Conservation (phyloP, 1,139 yeast genomes). For the Suhomyces coccinellae region DNA sequence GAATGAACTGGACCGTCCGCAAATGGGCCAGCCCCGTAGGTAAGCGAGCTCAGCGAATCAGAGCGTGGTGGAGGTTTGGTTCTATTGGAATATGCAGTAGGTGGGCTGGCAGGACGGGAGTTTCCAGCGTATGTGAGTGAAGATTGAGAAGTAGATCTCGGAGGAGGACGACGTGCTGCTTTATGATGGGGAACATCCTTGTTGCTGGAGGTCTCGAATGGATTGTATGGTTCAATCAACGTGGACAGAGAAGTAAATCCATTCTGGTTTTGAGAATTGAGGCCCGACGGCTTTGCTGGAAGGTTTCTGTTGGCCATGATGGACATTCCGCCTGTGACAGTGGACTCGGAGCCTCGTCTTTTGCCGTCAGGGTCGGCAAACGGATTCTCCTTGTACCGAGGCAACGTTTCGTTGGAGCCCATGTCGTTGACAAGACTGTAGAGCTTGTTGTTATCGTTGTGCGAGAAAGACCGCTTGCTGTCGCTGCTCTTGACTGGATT, state of each 20-base stretch:
- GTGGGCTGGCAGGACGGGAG: background rate
- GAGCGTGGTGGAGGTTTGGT: constrained; percentile 7
- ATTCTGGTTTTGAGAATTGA: background rate
- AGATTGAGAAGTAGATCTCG: constrained; percentile 5
- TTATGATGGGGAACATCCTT: constrained; percentile 1
- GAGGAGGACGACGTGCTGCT: background rate
- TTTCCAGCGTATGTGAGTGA: constrained; percentile 4
- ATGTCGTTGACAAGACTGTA: constrained; percentile 6
- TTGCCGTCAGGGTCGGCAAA: constrained; percentile 4
- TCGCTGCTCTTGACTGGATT: constrained; percentile 5
- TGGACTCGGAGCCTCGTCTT: constrained; percentile 1
- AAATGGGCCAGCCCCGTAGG: constrained; percentile 7
- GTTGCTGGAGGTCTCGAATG: background rate
- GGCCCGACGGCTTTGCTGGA: constrained; percentile 1
- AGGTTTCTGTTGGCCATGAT: background rate
- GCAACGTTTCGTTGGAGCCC: constrained; percentile 7
- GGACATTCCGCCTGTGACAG: constrained; percentile 1
- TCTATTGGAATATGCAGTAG: background rate
- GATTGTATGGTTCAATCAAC: constrained; percentile 1
- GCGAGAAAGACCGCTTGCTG: constrained; percentile 1
- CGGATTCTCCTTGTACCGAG: constrained; percentile 4
- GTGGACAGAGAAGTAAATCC: constrained; percentile 1
- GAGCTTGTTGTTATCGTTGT: constrained; percentile 15
- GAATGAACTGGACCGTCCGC: background rate
- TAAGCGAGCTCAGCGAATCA: constrained; percentile 12